Percentiles rank a stretch among this genome's conserved stretches.
Conservation (phyloP, 306 rosid genomes). For the Cyamopsis tetragonoloba region DNA sequence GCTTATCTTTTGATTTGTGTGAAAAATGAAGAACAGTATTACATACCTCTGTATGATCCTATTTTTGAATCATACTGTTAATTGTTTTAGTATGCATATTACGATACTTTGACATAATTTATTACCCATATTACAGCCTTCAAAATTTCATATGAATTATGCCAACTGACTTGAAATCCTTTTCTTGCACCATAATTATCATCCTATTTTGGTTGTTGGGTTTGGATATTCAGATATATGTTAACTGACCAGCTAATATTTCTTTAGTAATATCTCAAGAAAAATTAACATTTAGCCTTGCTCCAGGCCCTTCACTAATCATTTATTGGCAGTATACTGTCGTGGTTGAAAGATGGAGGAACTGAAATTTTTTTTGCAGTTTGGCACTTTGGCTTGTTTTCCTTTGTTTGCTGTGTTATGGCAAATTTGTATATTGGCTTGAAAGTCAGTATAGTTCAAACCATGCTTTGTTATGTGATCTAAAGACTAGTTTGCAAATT, state of each 20-base stretch:
- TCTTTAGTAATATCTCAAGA: neutral
- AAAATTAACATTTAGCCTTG: neutral
- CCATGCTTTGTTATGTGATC: neutral
- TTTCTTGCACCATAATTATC: neutral
- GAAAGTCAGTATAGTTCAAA: neutral
- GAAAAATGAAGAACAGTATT: neutral
- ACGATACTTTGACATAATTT: conserved; percentile 6
- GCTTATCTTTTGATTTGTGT: neutral
- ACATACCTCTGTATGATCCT: neutral
- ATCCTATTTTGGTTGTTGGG: neutral
- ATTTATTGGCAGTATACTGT: neutral
- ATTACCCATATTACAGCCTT: conserved; percentile 2
- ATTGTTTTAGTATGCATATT: neutral
- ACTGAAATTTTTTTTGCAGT: neutral
- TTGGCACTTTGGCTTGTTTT: conserved; percentile 12
- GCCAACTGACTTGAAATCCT: neutral
- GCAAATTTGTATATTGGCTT: neutral
- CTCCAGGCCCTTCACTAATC: neutral
- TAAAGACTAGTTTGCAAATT: conserved; percentile 3
- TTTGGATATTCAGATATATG: neutral
- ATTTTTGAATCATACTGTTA: neutral
- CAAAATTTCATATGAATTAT: neutral
- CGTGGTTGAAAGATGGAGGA: neutral
- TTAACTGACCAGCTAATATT: neutral
- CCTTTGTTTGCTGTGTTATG: neutral